Percentiles rank a stretch among this genome's conserved stretches.
Evolutionary conservation across 1,139 yeast genomes (phyloP).

Genomic region (Kurtzmaniella quercitrusa): DNA sequence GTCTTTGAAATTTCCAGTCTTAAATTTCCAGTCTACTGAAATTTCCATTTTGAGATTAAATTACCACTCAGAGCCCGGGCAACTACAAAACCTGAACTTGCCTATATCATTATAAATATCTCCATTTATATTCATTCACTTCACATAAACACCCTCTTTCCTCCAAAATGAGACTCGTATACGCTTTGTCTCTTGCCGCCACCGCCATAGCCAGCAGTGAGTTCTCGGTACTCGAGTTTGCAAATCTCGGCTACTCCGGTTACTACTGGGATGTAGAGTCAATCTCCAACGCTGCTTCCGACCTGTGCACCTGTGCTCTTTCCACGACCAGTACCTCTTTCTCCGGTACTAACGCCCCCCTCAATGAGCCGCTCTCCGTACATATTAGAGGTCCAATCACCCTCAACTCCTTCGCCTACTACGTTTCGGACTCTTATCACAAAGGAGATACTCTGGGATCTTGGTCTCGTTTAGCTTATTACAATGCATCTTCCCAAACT

Average conservation of each 20-base stretch:
- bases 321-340: slow-evolving; percentile 47
- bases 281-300: slow-evolving; percentile 44
- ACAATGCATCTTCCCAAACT: slow-evolving; percentile 38
- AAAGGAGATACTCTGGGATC: slow-evolving; percentile 34
- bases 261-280: slow-evolving; percentile 66
- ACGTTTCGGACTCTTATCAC: slow-evolving; percentile 39
- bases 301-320: slow-evolving; percentile 62
- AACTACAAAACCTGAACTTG: not conserved
- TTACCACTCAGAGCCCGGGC: not conserved
- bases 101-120: not conserved
- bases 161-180: not conserved
- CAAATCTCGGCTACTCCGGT: slow-evolving; percentile 75
- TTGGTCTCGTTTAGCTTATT: slow-evolving; percentile 76
- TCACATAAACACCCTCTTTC: not conserved
- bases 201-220: slow-evolving; percentile 1
- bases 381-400: slow-evolving; percentile 93
- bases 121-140: not conserved
- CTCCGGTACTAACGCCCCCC: slow-evolving; percentile 75
- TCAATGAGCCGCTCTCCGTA: slow-evolving; percentile 84
- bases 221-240: slow-evolving; percentile 45
- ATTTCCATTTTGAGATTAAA: not conserved
- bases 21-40: too few species aligned
- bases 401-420: slow-evolving; percentile 69
- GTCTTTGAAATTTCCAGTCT: not conserved
- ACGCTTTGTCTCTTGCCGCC: not conserved